phyloP scores from a whole-genome alignment of 2,329 filamentous ascomycete genomes.

The Torrubiellomyces zombiae region DNA sequence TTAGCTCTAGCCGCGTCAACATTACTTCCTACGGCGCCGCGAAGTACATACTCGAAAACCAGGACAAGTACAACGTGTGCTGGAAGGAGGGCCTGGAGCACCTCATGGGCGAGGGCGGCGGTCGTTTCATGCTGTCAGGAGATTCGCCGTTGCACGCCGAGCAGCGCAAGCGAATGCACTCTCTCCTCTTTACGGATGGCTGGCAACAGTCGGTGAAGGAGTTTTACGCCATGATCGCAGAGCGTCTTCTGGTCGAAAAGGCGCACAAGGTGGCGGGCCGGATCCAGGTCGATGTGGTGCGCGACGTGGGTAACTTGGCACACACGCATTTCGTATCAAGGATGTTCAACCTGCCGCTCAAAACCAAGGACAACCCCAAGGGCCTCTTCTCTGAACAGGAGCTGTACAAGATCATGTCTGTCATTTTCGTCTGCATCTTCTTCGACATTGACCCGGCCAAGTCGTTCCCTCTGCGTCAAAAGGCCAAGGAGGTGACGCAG shows the following conservation, averaged over 20 bases:
- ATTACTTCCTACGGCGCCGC: constrained; percentile 45
- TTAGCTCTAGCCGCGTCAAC: constrained; percentile 31
- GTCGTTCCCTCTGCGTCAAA: constrained; percentile 46
- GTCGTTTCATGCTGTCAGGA: constrained; percentile 39
- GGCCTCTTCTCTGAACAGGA: constrained; percentile 40
- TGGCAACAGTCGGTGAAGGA: constrained; percentile 46
- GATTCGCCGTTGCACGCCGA: constrained; percentile 29
- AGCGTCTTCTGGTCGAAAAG: constrained; percentile 46
- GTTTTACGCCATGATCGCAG: constrained; percentile 49
- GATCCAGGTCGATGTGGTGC: constrained; percentile 53
- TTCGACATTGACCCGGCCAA: constrained; percentile 49
- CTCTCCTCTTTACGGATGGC: constrained; percentile 42
- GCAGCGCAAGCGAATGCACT: constrained; percentile 35
- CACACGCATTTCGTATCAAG: constrained; percentile 48
- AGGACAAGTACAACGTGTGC: constrained; percentile 43
- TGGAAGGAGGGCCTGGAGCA: constrained; percentile 48
- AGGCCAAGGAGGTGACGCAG: constrained; percentile 35
- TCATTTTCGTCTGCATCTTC: constrained; percentile 51
- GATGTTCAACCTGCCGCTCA: constrained; percentile 49
- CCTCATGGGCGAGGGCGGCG: constrained; percentile 38
- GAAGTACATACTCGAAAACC: constrained; percentile 43
- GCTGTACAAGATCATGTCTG: constrained; percentile 44
- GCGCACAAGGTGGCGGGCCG: constrained; percentile 38
- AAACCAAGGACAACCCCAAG: constrained; percentile 40
- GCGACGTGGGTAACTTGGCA: constrained; percentile 51